Evolutionary conservation across 192 early-diverging fungal genomes (phyloP).

Genomic region (Backusella luteola): DNA sequence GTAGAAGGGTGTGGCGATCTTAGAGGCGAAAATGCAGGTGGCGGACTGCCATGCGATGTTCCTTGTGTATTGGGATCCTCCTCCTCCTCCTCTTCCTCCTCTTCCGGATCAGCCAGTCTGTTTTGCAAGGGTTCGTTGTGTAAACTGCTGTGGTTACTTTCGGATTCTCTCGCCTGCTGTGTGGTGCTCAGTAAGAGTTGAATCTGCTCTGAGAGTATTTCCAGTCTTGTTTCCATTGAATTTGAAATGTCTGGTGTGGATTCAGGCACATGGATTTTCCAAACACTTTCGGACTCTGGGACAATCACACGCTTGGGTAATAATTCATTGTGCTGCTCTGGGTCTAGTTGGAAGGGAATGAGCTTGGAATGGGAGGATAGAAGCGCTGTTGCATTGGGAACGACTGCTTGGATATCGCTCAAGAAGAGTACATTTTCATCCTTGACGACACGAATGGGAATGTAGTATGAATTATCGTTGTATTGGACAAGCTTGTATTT

Average conservation of each 20-base stretch:
- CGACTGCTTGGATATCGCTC: constrained; percentile 25
- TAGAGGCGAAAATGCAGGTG: constrained; percentile 9
- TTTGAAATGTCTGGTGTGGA: neutral
- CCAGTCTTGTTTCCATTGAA: constrained; percentile 8
- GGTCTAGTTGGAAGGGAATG: constrained; percentile 18
- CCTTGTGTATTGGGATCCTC: neutral
- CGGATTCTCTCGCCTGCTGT: neutral
- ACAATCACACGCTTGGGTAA: constrained; percentile 13
- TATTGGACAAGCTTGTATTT: constrained; percentile 20
- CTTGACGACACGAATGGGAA: constrained; percentile 21
- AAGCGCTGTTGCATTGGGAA: constrained; percentile 26
- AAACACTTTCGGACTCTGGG: neutral
- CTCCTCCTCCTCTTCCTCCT: neutral
- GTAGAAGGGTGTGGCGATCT: neutral
- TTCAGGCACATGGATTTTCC: constrained; percentile 14
- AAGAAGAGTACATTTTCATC: constrained; percentile 18
- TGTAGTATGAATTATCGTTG: constrained; percentile 18
- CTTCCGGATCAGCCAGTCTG: neutral
- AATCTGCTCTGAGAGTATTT: neutral
- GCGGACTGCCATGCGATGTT: neutral
- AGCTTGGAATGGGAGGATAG: constrained; percentile 18
- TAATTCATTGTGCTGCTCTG: neutral
- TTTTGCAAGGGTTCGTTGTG: neutral
- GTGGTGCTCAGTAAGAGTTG: neutral
- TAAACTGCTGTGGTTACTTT: neutral